Evolutionary conservation across 768 basidiomycete species (phyloP).

Genomic region (Krasilnikovozyma curviuscula): DNA sequence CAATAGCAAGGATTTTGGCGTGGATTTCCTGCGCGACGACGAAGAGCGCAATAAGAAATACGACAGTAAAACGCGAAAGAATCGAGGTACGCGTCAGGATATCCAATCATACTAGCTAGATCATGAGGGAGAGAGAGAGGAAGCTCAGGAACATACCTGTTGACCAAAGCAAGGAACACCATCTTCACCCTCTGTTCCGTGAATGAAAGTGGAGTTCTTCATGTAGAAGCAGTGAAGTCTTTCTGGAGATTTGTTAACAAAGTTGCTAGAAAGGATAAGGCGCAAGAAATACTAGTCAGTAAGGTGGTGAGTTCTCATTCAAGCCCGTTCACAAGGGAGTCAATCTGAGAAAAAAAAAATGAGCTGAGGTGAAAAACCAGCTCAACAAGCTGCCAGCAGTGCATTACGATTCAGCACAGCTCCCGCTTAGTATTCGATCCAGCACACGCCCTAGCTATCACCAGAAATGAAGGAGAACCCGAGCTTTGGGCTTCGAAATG

Average conservation of each 20-base stretch:
- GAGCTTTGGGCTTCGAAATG: too few species aligned
- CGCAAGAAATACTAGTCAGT: too few species aligned
- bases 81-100: background rate
- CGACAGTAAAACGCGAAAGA: background rate
- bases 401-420: background rate
- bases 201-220: constrained; percentile 90
- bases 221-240: constrained; percentile 98
- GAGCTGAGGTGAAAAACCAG: background rate
- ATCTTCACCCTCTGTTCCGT: constrained; percentile 94
- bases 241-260: constrained; percentile 91
- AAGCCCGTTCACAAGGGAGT: background rate
- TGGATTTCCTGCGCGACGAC: constrained; percentile 64
- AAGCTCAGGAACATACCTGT: constrained; percentile 39
- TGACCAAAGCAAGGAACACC: constrained; percentile 74
- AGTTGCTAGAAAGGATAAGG: constrained; percentile 40
- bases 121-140: background rate
- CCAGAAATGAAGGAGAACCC: background rate
- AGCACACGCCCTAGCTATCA: background rate
- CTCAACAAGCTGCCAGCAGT: background rate
- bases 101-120: too few species aligned
- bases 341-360: background rate
- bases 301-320: background rate
- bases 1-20: constrained; percentile 81
- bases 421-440: background rate
- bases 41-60: background rate